phyloP scores from a whole-genome alignment of 2,329 filamentous ascomycete genomes.

The Exophiala dermatitidis region DNA sequence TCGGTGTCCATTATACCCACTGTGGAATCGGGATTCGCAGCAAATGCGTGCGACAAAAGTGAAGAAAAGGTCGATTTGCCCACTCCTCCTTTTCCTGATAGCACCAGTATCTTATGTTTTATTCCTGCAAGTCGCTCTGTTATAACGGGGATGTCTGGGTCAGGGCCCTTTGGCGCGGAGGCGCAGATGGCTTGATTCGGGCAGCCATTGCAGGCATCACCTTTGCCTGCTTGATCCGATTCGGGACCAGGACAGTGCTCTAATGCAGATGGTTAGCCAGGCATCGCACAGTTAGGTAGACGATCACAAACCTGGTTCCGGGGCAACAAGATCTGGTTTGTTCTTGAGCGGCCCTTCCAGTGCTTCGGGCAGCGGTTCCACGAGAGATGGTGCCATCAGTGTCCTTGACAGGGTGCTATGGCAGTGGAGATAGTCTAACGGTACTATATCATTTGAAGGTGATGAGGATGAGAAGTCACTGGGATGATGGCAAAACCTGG shows the following conservation, averaged over 20 bases:
- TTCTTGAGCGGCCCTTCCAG: slow-evolving; percentile 68
- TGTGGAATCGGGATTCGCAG: slow-evolving; percentile 66
- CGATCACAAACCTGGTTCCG: slow-evolving; percentile 60
- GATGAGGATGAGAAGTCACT: background rate
- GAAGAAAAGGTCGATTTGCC: slow-evolving; percentile 93
- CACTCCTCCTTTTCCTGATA: slow-evolving; percentile 92
- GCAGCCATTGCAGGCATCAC: slow-evolving; percentile 85
- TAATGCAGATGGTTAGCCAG: slow-evolving; percentile 18
- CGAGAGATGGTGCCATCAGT: slow-evolving; percentile 71
- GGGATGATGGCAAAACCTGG: background rate
- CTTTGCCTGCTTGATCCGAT: slow-evolving; percentile 50
- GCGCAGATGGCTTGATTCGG: slow-evolving; percentile 96
- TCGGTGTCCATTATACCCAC: slow-evolving; percentile 98
- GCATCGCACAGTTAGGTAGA: background rate
- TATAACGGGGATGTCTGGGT: slow-evolving; percentile 87
- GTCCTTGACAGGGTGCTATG: background rate
- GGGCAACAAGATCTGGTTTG: slow-evolving; percentile 79
- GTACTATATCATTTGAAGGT: background rate
- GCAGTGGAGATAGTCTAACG: too few relatives aligned
- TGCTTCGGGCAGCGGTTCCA: slow-evolving; percentile 65
- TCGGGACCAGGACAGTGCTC: slow-evolving; percentile 85
- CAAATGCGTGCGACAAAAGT: slow-evolving; percentile 82
- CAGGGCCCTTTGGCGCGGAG: slow-evolving; percentile 86
- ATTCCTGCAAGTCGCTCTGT: slow-evolving; percentile 73
- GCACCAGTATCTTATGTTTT: slow-evolving; percentile 83